These are phyloP conservation scores for Thinopyrum elongatum DNA, from an alignment of 176 grass and related monocot genomes.

Conservation along the genomic window DNA sequence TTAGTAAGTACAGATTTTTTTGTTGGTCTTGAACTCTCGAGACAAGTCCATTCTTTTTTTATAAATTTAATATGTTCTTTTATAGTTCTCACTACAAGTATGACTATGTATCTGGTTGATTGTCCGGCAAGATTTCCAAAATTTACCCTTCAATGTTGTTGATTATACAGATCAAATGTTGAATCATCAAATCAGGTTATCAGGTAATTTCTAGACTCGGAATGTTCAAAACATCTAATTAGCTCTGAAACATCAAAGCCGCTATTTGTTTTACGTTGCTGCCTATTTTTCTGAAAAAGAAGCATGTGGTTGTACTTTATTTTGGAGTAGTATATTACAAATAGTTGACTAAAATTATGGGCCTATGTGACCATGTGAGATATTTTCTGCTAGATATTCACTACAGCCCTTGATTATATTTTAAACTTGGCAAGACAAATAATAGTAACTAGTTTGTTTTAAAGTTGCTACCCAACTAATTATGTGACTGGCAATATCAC, in stretches of 20 bases:
- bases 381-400: not conserved
- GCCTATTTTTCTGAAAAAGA: not conserved
- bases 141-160: not conserved
- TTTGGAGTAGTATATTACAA: not conserved
- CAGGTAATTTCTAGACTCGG: not conserved
- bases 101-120: not conserved
- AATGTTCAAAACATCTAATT: not conserved
- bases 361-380: not conserved
- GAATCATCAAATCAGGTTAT: not conserved
- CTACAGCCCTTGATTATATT: not conserved
- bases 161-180: not conserved
- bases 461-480: too few species aligned
- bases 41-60: not conserved
- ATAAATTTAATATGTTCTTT: too few species aligned
- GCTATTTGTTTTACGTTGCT: too few species aligned
- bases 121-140: not conserved
- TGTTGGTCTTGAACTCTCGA: not conserved
- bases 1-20: not conserved
- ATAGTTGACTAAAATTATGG: not conserved
- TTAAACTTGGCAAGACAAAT: not conserved
- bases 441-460: too few species aligned
- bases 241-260: not conserved
- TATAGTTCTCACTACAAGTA: not conserved
- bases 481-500: too few species aligned
- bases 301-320: not conserved